phyloP scores from a whole-genome alignment of 129 eudicot genomes.

The Saposhnikovia divaricata region DNA sequence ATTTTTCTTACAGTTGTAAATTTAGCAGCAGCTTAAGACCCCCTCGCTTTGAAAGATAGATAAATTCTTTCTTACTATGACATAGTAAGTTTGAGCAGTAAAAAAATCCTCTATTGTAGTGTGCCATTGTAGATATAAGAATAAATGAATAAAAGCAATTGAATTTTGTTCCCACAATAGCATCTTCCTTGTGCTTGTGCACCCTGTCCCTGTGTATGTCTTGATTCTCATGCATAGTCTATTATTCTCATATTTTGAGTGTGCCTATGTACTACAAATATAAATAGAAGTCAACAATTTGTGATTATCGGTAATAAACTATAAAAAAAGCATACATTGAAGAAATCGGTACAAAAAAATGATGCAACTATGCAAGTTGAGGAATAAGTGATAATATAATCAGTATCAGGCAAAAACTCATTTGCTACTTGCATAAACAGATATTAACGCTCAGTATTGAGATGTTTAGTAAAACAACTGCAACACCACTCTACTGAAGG shows the following conservation, averaged over 20 bases:
- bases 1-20: not conserved
- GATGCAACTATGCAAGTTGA: not conserved
- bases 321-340: not conserved
- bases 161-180: not conserved
- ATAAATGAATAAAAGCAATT: no score
- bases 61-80: no score
- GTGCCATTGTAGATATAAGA: not conserved
- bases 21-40: not conserved
- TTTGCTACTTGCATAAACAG: not conserved
- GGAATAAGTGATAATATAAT: not conserved
- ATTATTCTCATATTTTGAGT: not conserved
- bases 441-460: not conserved
- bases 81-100: not conserved
- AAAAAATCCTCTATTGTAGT: not conserved
- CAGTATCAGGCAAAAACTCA: not conserved
- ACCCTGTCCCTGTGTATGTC: not conserved
- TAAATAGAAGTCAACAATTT: not conserved
- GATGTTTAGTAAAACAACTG: not conserved
- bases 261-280: not conserved
- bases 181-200: not conserved
- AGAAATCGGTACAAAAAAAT: not conserved
- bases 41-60: not conserved
- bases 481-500: not conserved
- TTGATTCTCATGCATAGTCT: not conserved
- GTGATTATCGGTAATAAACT: not conserved